Conservation (phyloP, 108 stramenopile genomes). For the Cyclotella kingstonii region DNA sequence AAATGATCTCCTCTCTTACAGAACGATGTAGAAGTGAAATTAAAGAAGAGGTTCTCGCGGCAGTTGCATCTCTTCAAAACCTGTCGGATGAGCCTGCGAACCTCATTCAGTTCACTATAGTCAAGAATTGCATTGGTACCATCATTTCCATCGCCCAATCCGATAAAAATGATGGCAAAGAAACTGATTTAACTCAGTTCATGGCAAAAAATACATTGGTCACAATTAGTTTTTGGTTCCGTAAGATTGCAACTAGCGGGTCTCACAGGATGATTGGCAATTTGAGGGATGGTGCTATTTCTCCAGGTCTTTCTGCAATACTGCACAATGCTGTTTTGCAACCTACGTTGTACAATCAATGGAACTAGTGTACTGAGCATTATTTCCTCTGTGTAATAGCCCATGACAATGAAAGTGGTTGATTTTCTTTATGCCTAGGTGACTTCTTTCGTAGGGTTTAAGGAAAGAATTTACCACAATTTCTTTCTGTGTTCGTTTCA, state of each 20-base stretch:
- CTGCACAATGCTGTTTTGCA: conserved; percentile 17
- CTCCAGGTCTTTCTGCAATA: background rate
- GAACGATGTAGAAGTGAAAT: conserved; percentile 38
- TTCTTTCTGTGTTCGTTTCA: too few relatives aligned
- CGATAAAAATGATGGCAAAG: conserved; percentile 26
- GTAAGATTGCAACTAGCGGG: conserved; percentile 45
- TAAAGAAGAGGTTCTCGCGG: conserved; percentile 48
- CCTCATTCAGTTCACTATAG: conserved; percentile 81
- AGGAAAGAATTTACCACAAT: too few relatives aligned
- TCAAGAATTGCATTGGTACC: conserved; percentile 73
- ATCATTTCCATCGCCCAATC: conserved; percentile 52
- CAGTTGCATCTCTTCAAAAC: conserved; percentile 69
- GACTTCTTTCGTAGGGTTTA: too few relatives aligned
- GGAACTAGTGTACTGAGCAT: too few relatives aligned
- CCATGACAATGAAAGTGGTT: too few relatives aligned
- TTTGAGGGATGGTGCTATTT: background rate
- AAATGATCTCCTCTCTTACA: conserved; percentile 54
- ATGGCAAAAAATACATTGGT: conserved; percentile 48
- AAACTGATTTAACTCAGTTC: conserved; percentile 29
- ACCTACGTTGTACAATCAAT: conserved; percentile 18
- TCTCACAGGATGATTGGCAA: conserved; percentile 7
- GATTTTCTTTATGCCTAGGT: too few relatives aligned
- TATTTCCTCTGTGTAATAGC: too few relatives aligned
- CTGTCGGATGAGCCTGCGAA: conserved; percentile 83
- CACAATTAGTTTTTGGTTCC: conserved; percentile 44